Conservation (phyloP, 2,329 filamentous ascomycete species). For the Hypoxylon sp. region DNA sequence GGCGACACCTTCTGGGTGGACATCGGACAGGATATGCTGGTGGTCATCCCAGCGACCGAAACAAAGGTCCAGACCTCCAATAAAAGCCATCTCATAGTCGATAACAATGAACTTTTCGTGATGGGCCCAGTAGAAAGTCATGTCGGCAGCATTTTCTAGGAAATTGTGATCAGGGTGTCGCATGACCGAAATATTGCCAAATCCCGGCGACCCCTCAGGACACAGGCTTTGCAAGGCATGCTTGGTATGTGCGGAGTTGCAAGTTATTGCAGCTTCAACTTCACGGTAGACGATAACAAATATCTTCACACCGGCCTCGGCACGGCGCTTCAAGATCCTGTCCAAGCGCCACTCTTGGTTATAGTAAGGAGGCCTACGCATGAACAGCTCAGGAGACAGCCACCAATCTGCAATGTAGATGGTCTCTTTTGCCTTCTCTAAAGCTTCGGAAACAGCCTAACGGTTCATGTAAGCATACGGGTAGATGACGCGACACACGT, state of each 20-base stretch:
- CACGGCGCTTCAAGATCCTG: constrained; percentile 83
- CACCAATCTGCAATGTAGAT: constrained; percentile 99
- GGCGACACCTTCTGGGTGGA: constrained; percentile 82
- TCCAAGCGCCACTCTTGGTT: constrained; percentile 90
- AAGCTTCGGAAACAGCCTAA: constrained; percentile 80
- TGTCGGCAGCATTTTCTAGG: constrained; percentile 90
- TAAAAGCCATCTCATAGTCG: constrained; percentile 89
- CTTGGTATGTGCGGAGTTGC: constrained; percentile 93
- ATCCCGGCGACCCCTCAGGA: constrained; percentile 79
- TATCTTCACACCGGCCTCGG: constrained; percentile 93
- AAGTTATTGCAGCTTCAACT: constrained; percentile 81
- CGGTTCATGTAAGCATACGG: not conserved
- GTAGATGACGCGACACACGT: not conserved
- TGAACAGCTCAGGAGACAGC: constrained; percentile 87
- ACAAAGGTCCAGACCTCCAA: constrained; percentile 92
- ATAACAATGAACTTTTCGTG: constrained; percentile 98
- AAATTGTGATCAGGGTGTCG: constrained; percentile 96
- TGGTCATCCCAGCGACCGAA: constrained; percentile 93
- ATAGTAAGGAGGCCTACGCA: constrained; percentile 82
- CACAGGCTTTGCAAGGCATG: constrained; percentile 82
- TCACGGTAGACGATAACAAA: constrained; percentile 94
- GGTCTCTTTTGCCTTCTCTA: constrained; percentile 89
- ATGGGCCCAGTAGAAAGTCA: constrained; percentile 98
- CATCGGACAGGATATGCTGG: constrained; percentile 85
- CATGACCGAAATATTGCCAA: constrained; percentile 89